phyloP scores from a whole-genome alignment of 441 rosid genomes.

The Croton setiger region DNA sequence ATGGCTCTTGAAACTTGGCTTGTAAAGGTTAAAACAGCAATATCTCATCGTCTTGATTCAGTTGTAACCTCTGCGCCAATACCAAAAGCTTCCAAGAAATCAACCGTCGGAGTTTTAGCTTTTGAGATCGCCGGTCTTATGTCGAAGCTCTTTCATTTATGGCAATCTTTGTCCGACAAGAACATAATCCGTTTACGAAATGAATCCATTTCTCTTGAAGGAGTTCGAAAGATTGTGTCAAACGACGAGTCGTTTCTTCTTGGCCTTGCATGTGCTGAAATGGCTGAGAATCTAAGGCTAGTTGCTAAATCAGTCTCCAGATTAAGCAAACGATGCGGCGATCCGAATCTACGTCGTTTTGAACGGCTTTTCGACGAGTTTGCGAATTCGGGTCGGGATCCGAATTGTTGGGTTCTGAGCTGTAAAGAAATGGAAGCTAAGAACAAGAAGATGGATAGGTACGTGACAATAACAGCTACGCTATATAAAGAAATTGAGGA shows the following conservation, averaged over 20 bases:
- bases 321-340: slow-evolving; percentile 51
- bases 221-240: slow-evolving; percentile 73
- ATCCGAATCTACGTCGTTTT: slow-evolving; percentile 43
- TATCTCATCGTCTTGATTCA: slow-evolving; percentile 44
- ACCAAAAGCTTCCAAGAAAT: slow-evolving; percentile 33
- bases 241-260: slow-evolving; percentile 74
- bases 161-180: slow-evolving; percentile 77
- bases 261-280: slow-evolving; percentile 79
- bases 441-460: slow-evolving; percentile 74
- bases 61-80: slow-evolving; percentile 33
- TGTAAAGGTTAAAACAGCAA: slow-evolving; percentile 61
- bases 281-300: slow-evolving; percentile 53
- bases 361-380: slow-evolving; percentile 55
- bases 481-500: slow-evolving; percentile 81
- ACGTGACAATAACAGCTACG: slow-evolving; percentile 56
- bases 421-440: slow-evolving; percentile 60
- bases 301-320: slow-evolving; percentile 55
- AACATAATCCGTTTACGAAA: slow-evolving; percentile 55
- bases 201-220: slow-evolving; percentile 67
- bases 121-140: slow-evolving; percentile 78
- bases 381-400: slow-evolving; percentile 61
- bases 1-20: slow-evolving; percentile 89
- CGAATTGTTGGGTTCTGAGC: slow-evolving; percentile 56
- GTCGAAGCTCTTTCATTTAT: slow-evolving; percentile 79
- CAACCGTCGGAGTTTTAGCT: slow-evolving; percentile 59